These are phyloP conservation scores for Arabidopsis arenosa DNA, from an alignment of 345 rosid genomes.

Conservation along the genomic window DNA sequence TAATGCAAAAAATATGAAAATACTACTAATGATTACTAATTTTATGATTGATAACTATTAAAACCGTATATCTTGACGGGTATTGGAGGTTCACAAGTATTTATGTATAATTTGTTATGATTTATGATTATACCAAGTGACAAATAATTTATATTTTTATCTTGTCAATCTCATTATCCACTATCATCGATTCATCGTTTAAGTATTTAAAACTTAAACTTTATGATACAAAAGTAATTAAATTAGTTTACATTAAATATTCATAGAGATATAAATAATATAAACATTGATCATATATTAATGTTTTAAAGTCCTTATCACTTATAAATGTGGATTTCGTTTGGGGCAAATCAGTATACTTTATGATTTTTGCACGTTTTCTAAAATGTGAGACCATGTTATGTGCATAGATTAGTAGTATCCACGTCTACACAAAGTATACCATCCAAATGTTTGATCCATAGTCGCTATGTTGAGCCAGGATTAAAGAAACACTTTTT, in stretches of 20 bases:
- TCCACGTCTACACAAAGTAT: slow-evolving; percentile 20
- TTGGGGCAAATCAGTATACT: slow-evolving; percentile 19
- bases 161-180: slow-evolving; percentile 1
- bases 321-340: slow-evolving; percentile 37
- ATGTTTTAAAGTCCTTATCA: slow-evolving; percentile 23
- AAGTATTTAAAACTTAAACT: no score
- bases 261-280: background rate
- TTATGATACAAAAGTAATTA: background rate
- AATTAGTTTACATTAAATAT: slow-evolving; percentile 5
- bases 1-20: no score
- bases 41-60: no score
- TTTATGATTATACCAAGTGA: background rate
- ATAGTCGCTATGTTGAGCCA: background rate
- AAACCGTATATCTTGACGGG: no score
- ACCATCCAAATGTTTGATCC: slow-evolving; percentile 11
- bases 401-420: slow-evolving; percentile 29
- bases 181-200: no score
- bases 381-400: slow-evolving; percentile 14
- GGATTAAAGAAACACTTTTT: background rate
- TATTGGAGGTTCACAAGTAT: no score
- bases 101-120: no score
- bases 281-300: background rate
- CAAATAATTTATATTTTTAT: no score
- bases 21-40: no score
- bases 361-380: slow-evolving; percentile 31